Evolutionary conservation across 2,329 filamentous ascomycete genomes (phyloP).

Genomic region (Aureobasidium sp.): DNA sequence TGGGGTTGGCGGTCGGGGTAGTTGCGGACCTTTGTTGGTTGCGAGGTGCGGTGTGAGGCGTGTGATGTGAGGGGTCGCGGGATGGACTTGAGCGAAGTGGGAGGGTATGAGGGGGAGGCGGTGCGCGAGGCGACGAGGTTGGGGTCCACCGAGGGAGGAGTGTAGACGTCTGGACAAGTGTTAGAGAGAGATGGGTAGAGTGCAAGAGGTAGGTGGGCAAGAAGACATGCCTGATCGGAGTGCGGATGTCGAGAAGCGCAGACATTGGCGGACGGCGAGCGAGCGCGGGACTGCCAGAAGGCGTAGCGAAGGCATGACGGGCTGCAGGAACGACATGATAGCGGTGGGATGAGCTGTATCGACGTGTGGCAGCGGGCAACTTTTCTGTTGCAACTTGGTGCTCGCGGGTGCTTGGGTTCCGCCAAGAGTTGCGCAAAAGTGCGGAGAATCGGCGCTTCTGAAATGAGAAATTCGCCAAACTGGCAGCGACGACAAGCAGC

Average conservation of each 20-base stretch:
- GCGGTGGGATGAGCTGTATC: not conserved
- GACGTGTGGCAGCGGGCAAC: not conserved
- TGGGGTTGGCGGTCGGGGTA: constrained; percentile 22
- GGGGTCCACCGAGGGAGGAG: constrained; percentile 20
- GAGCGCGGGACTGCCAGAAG: constrained; percentile 31
- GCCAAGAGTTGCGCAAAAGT: not conserved
- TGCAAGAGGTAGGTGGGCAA: not conserved
- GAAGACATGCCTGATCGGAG: constrained; percentile 22
- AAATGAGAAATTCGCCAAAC: constrained; percentile 4
- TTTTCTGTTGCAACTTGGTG: not conserved
- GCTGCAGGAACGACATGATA: constrained; percentile 14
- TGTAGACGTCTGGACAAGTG: not conserved
- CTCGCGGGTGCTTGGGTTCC: not conserved
- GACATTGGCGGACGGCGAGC: constrained; percentile 29
- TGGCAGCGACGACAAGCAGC: constrained; percentile 6
- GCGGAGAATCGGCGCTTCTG: not conserved
- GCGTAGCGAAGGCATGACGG: constrained; percentile 32
- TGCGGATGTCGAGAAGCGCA: constrained; percentile 32
- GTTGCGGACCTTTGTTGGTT: constrained; percentile 26
- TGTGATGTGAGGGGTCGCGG: constrained; percentile 29
- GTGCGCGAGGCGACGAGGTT: constrained; percentile 27
- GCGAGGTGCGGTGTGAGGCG: constrained; percentile 26
- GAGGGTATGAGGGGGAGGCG: constrained; percentile 26
- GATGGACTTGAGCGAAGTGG: constrained; percentile 23
- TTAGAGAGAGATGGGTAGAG: not conserved